phyloP scores from a whole-genome alignment of 78 protist species.

The Diacronema lutheri region DNA sequence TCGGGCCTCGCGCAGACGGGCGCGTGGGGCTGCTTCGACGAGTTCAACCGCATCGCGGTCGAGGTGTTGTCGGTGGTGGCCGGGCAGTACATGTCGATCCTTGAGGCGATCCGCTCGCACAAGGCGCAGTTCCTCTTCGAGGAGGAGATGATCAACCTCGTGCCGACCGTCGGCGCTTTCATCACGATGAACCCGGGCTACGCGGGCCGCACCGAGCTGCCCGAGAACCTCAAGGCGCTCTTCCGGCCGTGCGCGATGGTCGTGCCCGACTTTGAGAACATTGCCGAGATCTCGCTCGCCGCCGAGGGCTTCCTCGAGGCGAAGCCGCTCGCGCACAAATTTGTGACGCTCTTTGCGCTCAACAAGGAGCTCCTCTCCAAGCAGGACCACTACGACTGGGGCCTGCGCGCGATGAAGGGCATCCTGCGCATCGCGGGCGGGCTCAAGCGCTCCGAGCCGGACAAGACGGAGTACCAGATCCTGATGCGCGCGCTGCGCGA shows the following conservation, averaged over 20 bases:
- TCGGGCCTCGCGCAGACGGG: constrained; percentile 83
- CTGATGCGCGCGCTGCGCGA: constrained; percentile 87
- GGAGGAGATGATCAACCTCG: constrained; percentile 37
- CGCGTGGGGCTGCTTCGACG: constrained; percentile 96
- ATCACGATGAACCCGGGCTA: constrained; percentile 95
- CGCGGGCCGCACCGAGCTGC: constrained; percentile 89
- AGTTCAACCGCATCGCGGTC: constrained; percentile 81
- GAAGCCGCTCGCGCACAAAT: constrained; percentile 53
- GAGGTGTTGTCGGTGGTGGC: constrained; percentile 88
- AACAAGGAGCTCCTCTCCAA: constrained; percentile 69
- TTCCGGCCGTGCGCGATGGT: constrained; percentile 53
- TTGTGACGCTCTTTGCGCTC: constrained; percentile 57
- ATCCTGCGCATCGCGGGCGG: constrained; percentile 84
- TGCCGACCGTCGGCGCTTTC: constrained; percentile 58
- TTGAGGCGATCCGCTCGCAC: constrained; percentile 58
- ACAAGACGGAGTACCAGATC: constrained; percentile 57
- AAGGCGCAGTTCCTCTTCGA: constrained; percentile 41
- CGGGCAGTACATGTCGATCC: constrained; percentile 73
- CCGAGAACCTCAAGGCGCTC: constrained; percentile 87
- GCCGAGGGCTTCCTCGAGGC: constrained; percentile 49
- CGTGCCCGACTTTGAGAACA: constrained; percentile 58
- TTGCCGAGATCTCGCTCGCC: constrained; percentile 57
- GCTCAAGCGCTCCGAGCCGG: constrained; percentile 68
- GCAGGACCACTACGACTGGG: constrained; percentile 88
- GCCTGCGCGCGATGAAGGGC: constrained; percentile 87